Evolutionary conservation across 2,329 filamentous ascomycete genomes (phyloP), one percentile per base, ranked within the genome.

Genomic region (Nothophaeocryptopus gaeumannii): DNA sequence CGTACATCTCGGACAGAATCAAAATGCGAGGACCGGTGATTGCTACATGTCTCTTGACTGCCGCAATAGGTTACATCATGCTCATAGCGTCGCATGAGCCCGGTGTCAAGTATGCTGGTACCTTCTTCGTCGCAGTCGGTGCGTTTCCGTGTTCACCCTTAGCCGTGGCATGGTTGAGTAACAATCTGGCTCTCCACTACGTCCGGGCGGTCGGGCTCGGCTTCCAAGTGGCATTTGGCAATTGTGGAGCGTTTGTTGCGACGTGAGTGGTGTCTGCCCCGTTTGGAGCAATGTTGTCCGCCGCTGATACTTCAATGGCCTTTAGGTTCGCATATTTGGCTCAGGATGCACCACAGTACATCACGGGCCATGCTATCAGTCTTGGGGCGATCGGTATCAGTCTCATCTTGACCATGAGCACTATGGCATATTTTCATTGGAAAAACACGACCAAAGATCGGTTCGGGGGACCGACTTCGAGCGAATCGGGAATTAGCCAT

Each of bases 181-280:
- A 74, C 56, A 73, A 74, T 49, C 58, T 72, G 5, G 68, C 71
- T 11, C 71, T 70, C 0, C 70, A 74, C 45, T 73, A 72, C 45
- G 67, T 70, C 30, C 64, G 69, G 47, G 71, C 70, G 3, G 73
- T 70, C 0, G 70, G 71, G 2, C 62, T 71, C 1, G 71, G 71
- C 0, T 63, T 71, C 36, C 64, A 72, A 36, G 70, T 74, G 29
- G 67, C 67, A 5, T 53, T 74, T 30, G 69, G 69, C 5, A 73
- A 73, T 45, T 69, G 67, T 52, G 66, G n/a, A n/a, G n/a, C n/a
- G n/a, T n/a, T n/a, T n/a, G n/a, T n/a, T n/a, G n/a, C n/a, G n/a
- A n/a, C n/a, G 45, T 36, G 13, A 9, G 33, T 38, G n/a, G n/a
- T n/a, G n/a, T n/a, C n/a, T n/a, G n/a, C n/a, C n/a, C n/a, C n/a